Base-by-base conservation (phyloP, 2,329 filamentous ascomycete genomes). In the Pseudocercospora macadamiae region DNA sequence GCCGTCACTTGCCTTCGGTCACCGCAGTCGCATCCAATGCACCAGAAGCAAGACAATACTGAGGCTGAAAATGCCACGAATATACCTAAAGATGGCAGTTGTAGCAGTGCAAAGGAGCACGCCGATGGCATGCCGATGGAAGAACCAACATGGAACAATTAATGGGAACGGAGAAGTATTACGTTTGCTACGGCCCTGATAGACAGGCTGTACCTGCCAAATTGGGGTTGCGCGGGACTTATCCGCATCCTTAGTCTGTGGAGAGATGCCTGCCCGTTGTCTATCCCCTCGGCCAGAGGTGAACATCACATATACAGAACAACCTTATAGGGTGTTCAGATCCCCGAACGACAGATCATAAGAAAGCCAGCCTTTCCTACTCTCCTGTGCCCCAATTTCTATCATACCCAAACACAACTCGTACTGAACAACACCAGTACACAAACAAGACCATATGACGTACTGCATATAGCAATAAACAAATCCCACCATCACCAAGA, bases 251-350 rank as follows among this genome's bases (percentile, higher is more conserved):
- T 12, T 45, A 45, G 42, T 12, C 18, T n/a, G 42, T 45, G 42
- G 42, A 45, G 42, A 45, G 42, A 45, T 42, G n/a, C 37, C 19
- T 44, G 39, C 18, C 39, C 19, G 39, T 47, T 21, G 42, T 23
- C 14, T 28, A 47, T 47, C 23, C 42, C 42, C 21, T 47, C 23
- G 42, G 42, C 42, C 42, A 47, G 42, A 25, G 23, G 28, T 32
- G 16, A 21, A 21, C 42, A 47, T 19, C n/a, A 18, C 19, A 26
- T 25, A 12, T 32, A 9, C 42, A 26, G 14, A 23, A 28, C 10
- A n/a, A 47, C 26, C 42, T 47, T 23, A 47, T 16, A 47, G 23
- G 16, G 23, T n/a, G n/a, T n/a, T 21, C 16, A 14, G 23, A 26
- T 47, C 42, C 42, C 25, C 21, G 18, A 21, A 25, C 42, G n/a